Base-by-base conservation (phyloP, 148 eudicot species). In the Drosera capensis region DNA sequence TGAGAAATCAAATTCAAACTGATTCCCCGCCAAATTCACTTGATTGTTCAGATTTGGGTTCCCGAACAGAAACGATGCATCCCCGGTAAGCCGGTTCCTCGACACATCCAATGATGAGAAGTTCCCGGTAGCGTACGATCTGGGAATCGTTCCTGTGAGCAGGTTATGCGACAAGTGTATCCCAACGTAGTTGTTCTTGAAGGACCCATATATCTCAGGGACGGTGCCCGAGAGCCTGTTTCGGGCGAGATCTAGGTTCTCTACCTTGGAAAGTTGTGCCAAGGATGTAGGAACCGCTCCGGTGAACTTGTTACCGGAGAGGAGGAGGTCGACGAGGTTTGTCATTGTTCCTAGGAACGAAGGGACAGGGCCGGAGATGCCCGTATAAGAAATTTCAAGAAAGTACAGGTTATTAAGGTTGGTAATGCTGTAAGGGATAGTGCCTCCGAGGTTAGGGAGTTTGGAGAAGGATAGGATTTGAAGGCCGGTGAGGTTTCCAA, bases 221-320 rank as follows among this genome's bases (percentile, higher is more conserved):
- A 77, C 66, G 0, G 17, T 5, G 11, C 83, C 83, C 1, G 64
- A 57, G 38, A 77, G 73, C 6, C 47, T 53, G 71, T 77, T 77
- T 0, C 65, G 47, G 31, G 64, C 66, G 6, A 78, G 23, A 35
- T 40, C 57, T 13, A 73, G 25, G 12, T 40, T 50, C 0, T 5
- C 16, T 5, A 78, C 67, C 0, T 49, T 53, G 1, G 20, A 9
- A 23, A 67, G 62, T n/a, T 49, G 7, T 5, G 71, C 36, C 3
- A 73, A 54, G 1, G 62, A 55, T 63, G 14, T 25, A 73, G 38
- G 71, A 9, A 65, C 39, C 0, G 68, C 45, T 4, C 79, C 68
- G 0, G 64, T 43, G 1, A 74, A 25, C 1, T 60, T 39, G 45
- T 78, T 78, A 30, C 37, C 44, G 0, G 66, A 52, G 8, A 78